Percentiles rank a stretch among this genome's conserved stretches.
Evolutionary conservation across 306 rosid species (phyloP).

Genomic region (Vigna radiata): DNA sequence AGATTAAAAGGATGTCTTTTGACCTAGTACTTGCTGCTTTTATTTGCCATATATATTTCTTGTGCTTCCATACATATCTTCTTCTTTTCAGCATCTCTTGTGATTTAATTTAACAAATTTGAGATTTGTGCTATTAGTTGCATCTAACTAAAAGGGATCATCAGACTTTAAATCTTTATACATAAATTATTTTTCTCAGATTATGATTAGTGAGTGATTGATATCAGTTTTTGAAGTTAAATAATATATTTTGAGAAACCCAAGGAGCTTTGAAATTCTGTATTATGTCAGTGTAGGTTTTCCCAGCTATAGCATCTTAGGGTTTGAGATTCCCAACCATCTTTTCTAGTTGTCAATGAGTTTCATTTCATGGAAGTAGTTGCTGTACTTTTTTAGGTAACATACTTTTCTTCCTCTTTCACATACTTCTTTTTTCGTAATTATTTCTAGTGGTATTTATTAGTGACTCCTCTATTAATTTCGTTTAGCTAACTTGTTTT

Average conservation of each 20-base stretch:
- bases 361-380: conserved; percentile 6
- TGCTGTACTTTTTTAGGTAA: conserved; percentile 23
- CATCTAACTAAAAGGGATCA: not conserved
- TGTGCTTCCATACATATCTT: not conserved
- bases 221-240: conserved; percentile 7
- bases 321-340: conserved; percentile 33
- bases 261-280: conserved; percentile 28
- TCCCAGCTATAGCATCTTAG: conserved; percentile 38
- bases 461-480: not conserved
- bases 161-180: conserved; percentile 11
- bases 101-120: not conserved
- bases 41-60: not conserved
- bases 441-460: not conserved
- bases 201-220: conserved; percentile 42
- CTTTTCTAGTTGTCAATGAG: conserved; percentile 18
- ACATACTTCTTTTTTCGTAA: not conserved
- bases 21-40: conserved; percentile 12
- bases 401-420: not conserved
- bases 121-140: not conserved
- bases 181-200: not conserved
- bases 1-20: conserved; percentile 39
- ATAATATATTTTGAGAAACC: conserved; percentile 24
- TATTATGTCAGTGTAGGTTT: conserved; percentile 40
- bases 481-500: not conserved
- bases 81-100: not conserved